Evolutionary conservation across 805 yeast genomes (phyloP).

Genomic region (Starmera pachycereana): DNA sequence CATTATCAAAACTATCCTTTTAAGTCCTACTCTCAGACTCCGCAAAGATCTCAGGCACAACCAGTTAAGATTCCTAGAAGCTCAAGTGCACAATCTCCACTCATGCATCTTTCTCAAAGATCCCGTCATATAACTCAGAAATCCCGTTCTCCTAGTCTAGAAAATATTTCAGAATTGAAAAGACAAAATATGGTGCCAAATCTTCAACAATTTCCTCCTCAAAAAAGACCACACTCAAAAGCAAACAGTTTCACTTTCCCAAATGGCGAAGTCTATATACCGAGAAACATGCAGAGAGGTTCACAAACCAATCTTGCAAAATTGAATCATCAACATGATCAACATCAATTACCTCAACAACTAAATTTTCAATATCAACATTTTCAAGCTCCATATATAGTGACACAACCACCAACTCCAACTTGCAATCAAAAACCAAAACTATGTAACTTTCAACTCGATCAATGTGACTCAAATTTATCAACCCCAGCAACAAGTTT

Average conservation of each 20-base stretch:
- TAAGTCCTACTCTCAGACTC: background rate
- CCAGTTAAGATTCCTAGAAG: conserved; percentile 1
- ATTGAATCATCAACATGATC: background rate
- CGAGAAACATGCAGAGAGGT: conserved; percentile 16
- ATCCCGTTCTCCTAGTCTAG: background rate
- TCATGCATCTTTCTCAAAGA: too few relatives aligned
- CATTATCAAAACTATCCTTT: background rate
- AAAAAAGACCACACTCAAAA: background rate
- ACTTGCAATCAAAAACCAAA: too few relatives aligned
- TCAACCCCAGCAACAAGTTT: conserved; percentile 1
- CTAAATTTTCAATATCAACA: background rate
- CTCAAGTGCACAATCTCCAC: background rate
- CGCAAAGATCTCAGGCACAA: too few relatives aligned
- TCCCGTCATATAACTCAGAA: too few relatives aligned
- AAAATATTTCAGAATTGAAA: background rate
- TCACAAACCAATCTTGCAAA: conserved; percentile 8
- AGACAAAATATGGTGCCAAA: too few relatives aligned
- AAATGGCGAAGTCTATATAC: conserved; percentile 20
- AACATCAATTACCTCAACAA: background rate
- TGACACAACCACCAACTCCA: background rate
- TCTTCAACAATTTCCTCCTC: background rate
- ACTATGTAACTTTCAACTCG: background rate
- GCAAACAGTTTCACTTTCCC: conserved; percentile 17
- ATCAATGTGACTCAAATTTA: background rate
- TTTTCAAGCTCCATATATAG: background rate